phyloP scores from a whole-genome alignment of 352 stramenopile genomes.

The Globisporangium canariense region DNA sequence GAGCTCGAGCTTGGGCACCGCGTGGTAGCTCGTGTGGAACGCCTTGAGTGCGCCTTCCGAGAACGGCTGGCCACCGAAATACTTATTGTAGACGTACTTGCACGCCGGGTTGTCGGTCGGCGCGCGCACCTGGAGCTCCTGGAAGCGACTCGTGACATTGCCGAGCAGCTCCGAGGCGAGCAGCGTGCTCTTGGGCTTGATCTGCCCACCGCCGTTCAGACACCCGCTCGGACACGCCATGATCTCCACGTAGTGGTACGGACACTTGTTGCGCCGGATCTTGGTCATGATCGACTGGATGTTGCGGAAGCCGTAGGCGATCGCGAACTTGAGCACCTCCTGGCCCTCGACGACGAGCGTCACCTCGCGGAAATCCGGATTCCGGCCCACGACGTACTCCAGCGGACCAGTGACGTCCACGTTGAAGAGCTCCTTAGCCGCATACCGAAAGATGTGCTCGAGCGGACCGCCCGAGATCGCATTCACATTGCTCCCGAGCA shows the following conservation, averaged over 20 bases:
- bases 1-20: slow-evolving; percentile 82
- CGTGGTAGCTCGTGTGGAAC: slow-evolving; percentile 82
- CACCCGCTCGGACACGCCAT: slow-evolving; percentile 99
- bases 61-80: slow-evolving; percentile 72
- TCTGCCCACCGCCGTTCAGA: slow-evolving; percentile 96
- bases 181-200: slow-evolving; percentile 67
- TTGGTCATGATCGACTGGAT: slow-evolving; percentile 95
- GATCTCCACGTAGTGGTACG: slow-evolving; percentile 97
- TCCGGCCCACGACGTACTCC: slow-evolving; percentile 85
- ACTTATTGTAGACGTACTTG: slow-evolving; percentile 80
- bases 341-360: slow-evolving; percentile 64
- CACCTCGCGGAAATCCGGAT: slow-evolving; percentile 88
- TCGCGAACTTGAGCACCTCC: slow-evolving; percentile 91
- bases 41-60: slow-evolving; percentile 53
- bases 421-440: slow-evolving; percentile 87
- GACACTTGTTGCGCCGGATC: slow-evolving; percentile 86
- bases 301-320: slow-evolving; percentile 97
- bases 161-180: slow-evolving; percentile 52
- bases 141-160: slow-evolving; percentile 65
- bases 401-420: slow-evolving; percentile 81
- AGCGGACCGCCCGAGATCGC: slow-evolving; percentile 86
- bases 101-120: slow-evolving; percentile 70
- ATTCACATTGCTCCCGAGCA: slow-evolving; percentile 63
- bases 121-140: slow-evolving; percentile 54
- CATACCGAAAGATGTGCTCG: slow-evolving; percentile 91